Conservation (phyloP, 805 yeast genomes). For the Metschnikowia borealis region DNA sequence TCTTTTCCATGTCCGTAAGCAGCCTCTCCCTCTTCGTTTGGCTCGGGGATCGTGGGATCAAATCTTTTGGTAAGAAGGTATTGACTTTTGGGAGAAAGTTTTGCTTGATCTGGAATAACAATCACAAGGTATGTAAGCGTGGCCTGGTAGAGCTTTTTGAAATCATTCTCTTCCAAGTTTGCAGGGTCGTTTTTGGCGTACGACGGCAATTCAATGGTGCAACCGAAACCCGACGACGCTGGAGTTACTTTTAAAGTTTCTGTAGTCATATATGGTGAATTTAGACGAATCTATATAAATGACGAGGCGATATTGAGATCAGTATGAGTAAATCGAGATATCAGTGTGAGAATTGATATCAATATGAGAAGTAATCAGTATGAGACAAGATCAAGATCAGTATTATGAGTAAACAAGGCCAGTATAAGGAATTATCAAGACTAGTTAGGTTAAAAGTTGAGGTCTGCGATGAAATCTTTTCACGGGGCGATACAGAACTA, state of each 20-base stretch:
- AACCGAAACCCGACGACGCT: constrained; percentile 49
- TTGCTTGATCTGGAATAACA: constrained; percentile 68
- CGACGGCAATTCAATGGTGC: constrained; percentile 57
- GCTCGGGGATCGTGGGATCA: constrained; percentile 60
- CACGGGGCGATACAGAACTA: background rate
- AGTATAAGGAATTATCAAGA: too few relatives aligned
- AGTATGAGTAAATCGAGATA: too few relatives aligned
- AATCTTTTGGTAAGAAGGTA: constrained; percentile 70
- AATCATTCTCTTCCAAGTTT: constrained; percentile 59
- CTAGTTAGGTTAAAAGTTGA: too few relatives aligned
- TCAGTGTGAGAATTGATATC: too few relatives aligned
- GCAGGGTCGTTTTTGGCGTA: constrained; percentile 71
- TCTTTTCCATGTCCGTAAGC: constrained; percentile 85
- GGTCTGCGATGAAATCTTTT: too few relatives aligned
- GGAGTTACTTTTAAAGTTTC: constrained; percentile 9
- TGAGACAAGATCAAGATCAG: too few relatives aligned
- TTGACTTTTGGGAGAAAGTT: constrained; percentile 70
- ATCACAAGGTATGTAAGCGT: constrained; percentile 66
- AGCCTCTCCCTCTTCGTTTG: constrained; percentile 38
- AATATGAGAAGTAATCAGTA: too few relatives aligned
- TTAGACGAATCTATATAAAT: background rate
- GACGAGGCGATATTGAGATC: too few relatives aligned
- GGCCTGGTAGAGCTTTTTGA: constrained; percentile 56
- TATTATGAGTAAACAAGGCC: too few relatives aligned
- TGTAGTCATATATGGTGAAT: background rate